A percentile compares a stretch with the other conserved stretches of the same genome.
Evolutionary conservation across 1,284 basidiomycete species (phyloP).

Genomic region (Fomitiporia mediterranea): DNA sequence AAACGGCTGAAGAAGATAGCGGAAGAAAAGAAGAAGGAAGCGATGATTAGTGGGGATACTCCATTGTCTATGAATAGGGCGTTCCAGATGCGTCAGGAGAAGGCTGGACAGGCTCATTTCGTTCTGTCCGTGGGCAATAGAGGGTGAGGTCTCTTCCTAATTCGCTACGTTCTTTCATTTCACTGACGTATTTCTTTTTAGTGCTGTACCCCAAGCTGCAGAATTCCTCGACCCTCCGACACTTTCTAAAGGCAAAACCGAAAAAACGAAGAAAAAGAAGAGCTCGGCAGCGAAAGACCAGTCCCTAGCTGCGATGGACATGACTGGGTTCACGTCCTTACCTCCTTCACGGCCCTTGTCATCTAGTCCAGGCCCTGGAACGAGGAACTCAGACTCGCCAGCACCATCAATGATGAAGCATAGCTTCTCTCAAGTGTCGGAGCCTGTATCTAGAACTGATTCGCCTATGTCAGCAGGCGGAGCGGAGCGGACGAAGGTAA

Average conservation of each 20-base stretch:
- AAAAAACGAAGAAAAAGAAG: slow-evolving; percentile 73
- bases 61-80: slow-evolving; percentile 89
- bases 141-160: slow-evolving; percentile 53
- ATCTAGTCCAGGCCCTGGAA: slow-evolving; percentile 41
- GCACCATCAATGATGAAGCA: slow-evolving; percentile 48
- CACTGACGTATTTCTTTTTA: slow-evolving; percentile 32
- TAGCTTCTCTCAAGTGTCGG: slow-evolving; percentile 71
- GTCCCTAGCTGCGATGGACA: slow-evolving; percentile 42
- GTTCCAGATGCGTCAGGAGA: slow-evolving; percentile 87
- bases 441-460: slow-evolving; percentile 40
- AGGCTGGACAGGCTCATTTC: slow-evolving; percentile 91
- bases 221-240: slow-evolving; percentile 77
- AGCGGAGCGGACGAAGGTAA: slow-evolving; percentile 62
- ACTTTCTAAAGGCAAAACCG: slow-evolving; percentile 67
- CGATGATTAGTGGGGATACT: slow-evolving; percentile 91
- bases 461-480: slow-evolving; percentile 57
- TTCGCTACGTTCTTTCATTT: not conserved
- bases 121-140: slow-evolving; percentile 90
- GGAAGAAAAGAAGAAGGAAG: slow-evolving; percentile 86
- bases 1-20: slow-evolving; percentile 91
- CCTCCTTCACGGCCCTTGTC: slow-evolving; percentile 47
- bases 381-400: slow-evolving; percentile 59
- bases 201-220: slow-evolving; percentile 74
- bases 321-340: slow-evolving; percentile 63
- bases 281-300: slow-evolving; percentile 48